phyloP scores from a whole-genome alignment of 1,284 basidiomycete genomes.

The Tylopilus orsonianus region DNA sequence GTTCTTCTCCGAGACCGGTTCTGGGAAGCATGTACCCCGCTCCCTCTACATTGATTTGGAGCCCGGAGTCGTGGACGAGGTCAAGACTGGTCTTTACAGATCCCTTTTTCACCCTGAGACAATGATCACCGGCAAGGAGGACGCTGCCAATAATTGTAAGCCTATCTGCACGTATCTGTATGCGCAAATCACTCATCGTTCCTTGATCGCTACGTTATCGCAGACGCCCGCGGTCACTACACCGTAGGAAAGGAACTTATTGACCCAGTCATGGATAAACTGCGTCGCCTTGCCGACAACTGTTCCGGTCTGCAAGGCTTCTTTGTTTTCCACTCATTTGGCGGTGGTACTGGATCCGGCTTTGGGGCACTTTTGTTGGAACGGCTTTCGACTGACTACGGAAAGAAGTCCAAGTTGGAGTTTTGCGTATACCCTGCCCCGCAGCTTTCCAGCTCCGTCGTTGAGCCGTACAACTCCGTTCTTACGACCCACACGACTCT shows the following conservation, averaged over 20 bases:
- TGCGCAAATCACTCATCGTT: constrained; percentile 15
- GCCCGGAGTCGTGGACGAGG: constrained; percentile 95
- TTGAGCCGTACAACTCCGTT: constrained; percentile 99
- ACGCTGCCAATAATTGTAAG: constrained; percentile 98
- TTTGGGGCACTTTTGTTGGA: constrained; percentile 98
- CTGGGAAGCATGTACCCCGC: constrained; percentile 96
- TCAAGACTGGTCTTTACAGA: constrained; percentile 92
- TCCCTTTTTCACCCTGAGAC: constrained; percentile 99
- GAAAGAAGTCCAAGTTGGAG: constrained; percentile 99
- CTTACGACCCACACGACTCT: constrained; percentile 99
- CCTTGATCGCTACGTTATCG: constrained; percentile 12
- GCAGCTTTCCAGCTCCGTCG: constrained; percentile 92
- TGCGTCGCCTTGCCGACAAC: constrained; percentile 96
- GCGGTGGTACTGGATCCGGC: constrained; percentile 98
- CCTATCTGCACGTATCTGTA: constrained; percentile 17
- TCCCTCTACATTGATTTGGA: constrained; percentile 98
- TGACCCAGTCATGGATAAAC: constrained; percentile 91
- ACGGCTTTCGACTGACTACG: constrained; percentile 95
- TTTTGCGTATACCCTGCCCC: constrained; percentile 98
- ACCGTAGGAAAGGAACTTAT: constrained; percentile 97
- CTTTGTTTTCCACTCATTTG: constrained; percentile 99
- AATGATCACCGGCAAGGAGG: constrained; percentile 98
- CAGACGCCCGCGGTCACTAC: constrained; percentile 97
- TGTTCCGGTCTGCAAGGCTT: constrained; percentile 98
- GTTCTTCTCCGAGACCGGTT: constrained; percentile 90